These are phyloP conservation scores for Xylaria sp. DNA, from an alignment of 495 filamentous ascomycete species.

Conservation along the genomic window DNA sequence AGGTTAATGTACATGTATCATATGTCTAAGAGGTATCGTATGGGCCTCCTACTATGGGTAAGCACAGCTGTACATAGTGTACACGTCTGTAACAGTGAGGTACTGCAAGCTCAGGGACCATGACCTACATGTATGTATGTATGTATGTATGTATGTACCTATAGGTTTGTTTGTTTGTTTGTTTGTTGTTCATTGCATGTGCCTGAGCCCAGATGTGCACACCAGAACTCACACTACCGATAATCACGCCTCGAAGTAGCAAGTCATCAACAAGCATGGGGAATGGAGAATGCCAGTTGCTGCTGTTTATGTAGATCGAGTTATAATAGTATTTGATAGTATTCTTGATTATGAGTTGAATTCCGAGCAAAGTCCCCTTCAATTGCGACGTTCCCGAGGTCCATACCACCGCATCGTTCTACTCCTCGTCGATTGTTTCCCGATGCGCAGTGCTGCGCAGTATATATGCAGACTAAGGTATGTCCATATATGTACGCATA, in stretches of 20 bases:
- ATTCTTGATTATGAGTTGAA: not conserved
- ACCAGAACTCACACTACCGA: not conserved
- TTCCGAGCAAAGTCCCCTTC: not conserved
- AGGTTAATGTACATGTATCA: too few relatives aligned
- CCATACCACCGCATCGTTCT: not conserved
- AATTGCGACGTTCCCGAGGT: not conserved
- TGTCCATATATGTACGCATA: too few relatives aligned
- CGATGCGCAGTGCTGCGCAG: not conserved
- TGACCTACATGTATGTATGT: not conserved
- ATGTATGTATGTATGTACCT: not conserved
- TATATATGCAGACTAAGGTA: too few relatives aligned
- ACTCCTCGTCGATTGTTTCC: not conserved
- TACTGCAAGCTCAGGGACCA: not conserved
- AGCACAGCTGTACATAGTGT: too few relatives aligned
- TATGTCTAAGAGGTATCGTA: too few relatives aligned
- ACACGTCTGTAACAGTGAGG: too few relatives aligned
- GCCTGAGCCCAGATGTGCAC: not conserved
- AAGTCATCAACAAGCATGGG: not conserved
- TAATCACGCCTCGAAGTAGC: not conserved
- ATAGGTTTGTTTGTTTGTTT: not conserved
- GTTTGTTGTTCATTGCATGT: not conserved
- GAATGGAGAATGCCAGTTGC: not conserved
- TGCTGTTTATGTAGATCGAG: not conserved
- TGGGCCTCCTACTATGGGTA: too few relatives aligned
- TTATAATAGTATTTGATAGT: not conserved